A percentile compares a stretch with the other conserved stretches of the same genome.
Evolutionary conservation across 768 basidiomycete genomes (phyloP).

Genomic region (Leccinellum albellum): DNA sequence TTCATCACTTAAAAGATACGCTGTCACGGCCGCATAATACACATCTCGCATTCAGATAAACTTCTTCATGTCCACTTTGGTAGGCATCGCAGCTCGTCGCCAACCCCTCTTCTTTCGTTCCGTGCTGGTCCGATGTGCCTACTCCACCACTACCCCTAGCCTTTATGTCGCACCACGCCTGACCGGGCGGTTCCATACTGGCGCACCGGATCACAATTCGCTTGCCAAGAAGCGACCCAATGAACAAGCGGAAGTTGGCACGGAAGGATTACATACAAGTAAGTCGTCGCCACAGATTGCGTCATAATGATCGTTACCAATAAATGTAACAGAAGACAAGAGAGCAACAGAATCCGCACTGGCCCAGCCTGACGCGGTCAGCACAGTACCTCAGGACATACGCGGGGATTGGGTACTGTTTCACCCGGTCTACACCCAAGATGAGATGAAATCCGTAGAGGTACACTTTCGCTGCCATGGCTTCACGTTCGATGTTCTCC

Average conservation of each 20-base stretch:
- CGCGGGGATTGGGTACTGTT: slow-evolving; percentile 88
- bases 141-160: slow-evolving; percentile 1
- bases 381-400: slow-evolving; percentile 52
- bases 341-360: slow-evolving; percentile 14
- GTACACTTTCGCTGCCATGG: slow-evolving; percentile 32
- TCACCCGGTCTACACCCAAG: slow-evolving; percentile 83
- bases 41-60: not conserved
- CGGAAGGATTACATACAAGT: slow-evolving; percentile 37
- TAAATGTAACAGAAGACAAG: slow-evolving; percentile 23
- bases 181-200: slow-evolving; percentile 23
- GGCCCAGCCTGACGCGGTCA: slow-evolving; percentile 39
- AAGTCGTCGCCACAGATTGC: not conserved
- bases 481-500: not conserved
- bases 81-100: slow-evolving; percentile 9
- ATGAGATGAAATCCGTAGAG: slow-evolving; percentile 70
- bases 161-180: not conserved
- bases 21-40: not conserved
- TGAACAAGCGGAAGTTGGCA: slow-evolving; percentile 26
- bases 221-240: slow-evolving; percentile 21
- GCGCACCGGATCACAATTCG: slow-evolving; percentile 18
- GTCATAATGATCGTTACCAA: not conserved
- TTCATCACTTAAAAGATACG: slow-evolving; percentile 19
- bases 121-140: slow-evolving; percentile 6
- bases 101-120: slow-evolving; percentile 8
- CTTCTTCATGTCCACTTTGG: slow-evolving; percentile 16